Percentiles rank a stretch among this genome's conserved stretches.
These are phyloP conservation scores for Clavispora phyllophila DNA, from an alignment of 805 yeast genomes.

Conservation along the genomic window DNA sequence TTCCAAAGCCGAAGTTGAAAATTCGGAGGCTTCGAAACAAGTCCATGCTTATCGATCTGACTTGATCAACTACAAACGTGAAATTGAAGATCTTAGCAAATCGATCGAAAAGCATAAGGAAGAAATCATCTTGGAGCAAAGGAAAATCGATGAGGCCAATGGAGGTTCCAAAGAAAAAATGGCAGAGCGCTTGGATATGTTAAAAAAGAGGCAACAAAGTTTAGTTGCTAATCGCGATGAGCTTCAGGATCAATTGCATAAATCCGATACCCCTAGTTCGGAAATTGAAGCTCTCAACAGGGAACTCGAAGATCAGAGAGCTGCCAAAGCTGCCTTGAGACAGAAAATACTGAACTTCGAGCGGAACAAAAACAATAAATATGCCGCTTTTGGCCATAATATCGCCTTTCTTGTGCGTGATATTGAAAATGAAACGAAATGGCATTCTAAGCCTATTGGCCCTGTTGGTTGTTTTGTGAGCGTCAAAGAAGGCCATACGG, in stretches of 20 bases:
- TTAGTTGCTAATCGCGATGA: conserved; percentile 6
- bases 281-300: conserved; percentile 7
- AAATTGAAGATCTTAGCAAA: conserved; percentile 15
- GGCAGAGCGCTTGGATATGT: conserved; percentile 12
- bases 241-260: conserved; percentile 5
- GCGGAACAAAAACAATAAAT: conserved; percentile 23
- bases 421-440: conserved; percentile 21
- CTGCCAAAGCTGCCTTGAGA: conserved; percentile 2
- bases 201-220: conserved; percentile 7
- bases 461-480: conserved; percentile 67
- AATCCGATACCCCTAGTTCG: conserved; percentile 4
- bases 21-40: conserved; percentile 6
- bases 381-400: conserved; percentile 47
- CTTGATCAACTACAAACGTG: conserved; percentile 13
- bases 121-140: conserved; percentile 29
- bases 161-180: conserved; percentile 41
- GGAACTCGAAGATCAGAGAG: conserved; percentile 8
- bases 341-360: conserved; percentile 7
- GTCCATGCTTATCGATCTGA: conserved; percentile 9
- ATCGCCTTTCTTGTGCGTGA: conserved; percentile 39
- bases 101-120: conserved; percentile 12
- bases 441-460: conserved; percentile 60
- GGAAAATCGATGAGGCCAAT: conserved; percentile 33
- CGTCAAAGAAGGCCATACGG: conserved; percentile 47
- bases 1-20: conserved; percentile 3